Percentiles rank a stretch among this genome's conserved stretches.
Conservation (phyloP, 345 rosid genomes). For the Boechera retrofracta region DNA sequence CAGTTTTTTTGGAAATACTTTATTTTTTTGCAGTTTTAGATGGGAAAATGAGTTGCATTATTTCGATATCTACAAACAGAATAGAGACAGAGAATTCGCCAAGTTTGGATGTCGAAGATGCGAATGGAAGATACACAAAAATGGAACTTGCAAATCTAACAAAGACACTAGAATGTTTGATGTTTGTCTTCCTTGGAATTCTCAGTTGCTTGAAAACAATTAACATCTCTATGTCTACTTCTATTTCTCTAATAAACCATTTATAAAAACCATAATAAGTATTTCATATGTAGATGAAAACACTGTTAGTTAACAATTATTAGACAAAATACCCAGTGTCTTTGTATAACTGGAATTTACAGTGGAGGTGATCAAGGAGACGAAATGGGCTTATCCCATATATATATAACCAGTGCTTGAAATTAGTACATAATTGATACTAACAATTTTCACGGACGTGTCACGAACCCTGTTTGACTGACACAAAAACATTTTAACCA, state of each 20-base stretch:
- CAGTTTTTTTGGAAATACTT: not conserved
- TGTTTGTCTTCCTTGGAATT: conserved; percentile 23
- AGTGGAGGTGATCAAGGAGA: too few species aligned
- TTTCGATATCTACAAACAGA: conserved; percentile 29
- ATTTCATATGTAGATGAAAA: too few species aligned
- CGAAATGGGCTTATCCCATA: too few species aligned
- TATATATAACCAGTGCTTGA: too few species aligned
- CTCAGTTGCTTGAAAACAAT: not conserved
- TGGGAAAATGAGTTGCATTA: not conserved
- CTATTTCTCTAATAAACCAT: not conserved
- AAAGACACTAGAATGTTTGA: conserved; percentile 16
- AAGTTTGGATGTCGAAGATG: conserved; percentile 12
- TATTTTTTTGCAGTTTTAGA: not conserved
- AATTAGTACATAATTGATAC: too few species aligned
- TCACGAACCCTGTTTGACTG: too few species aligned
- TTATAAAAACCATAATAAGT: too few species aligned
- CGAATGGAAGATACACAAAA: not conserved
- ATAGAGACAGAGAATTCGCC: conserved; percentile 14
- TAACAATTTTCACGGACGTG: too few species aligned
- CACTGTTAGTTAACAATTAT: too few species aligned
- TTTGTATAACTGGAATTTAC: too few species aligned
- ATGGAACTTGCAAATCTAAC: conserved; percentile 27
- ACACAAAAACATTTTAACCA: too few species aligned
- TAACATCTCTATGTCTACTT: not conserved
- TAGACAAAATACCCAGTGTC: too few species aligned